Evolutionary conservation across 2,329 filamentous ascomycete species (phyloP).

Genomic region (Dactylellina parvicollis): DNA sequence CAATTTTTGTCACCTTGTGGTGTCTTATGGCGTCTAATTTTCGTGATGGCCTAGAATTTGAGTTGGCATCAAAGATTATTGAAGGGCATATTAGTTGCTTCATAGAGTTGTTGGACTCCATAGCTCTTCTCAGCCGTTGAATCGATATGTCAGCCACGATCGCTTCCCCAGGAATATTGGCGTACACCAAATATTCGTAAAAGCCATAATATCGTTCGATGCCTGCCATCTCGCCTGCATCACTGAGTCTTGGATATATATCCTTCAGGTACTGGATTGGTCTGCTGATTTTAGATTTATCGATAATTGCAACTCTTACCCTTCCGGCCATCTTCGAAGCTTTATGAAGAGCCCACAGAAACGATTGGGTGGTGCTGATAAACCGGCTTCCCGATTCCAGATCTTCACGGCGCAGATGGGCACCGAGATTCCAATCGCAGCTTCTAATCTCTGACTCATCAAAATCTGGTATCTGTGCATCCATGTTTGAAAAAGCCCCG

Average conservation of each 20-base stretch:
- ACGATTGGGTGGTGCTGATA: constrained; percentile 15
- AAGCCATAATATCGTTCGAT: constrained; percentile 7
- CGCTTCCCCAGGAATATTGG: neutral
- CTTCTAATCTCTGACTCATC: neutral
- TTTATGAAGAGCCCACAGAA: constrained; percentile 29
- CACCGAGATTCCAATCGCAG: neutral
- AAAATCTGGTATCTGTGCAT: neutral
- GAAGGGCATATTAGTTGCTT: neutral
- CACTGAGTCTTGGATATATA: neutral
- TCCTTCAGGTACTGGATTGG: neutral
- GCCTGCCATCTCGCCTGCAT: neutral
- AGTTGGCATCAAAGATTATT: neutral
- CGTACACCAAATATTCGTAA: constrained; percentile 31
- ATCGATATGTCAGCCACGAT: constrained; percentile 21
- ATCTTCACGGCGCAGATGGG: neutral
- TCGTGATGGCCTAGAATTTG: no score
- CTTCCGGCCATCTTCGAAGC: neutral
- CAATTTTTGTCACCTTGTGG: no score
- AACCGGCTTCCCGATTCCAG: constrained; percentile 3
- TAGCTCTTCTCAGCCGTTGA: neutral
- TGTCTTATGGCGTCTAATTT: no score
- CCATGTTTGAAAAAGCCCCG: neutral
- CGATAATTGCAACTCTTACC: neutral
- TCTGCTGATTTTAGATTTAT: neutral
- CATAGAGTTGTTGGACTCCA: neutral